Evolutionary conservation across 2,329 filamentous ascomycete species (phyloP), one percentile per base, ranked within the genome.

Genomic region (Nigrograna mackinnonii): DNA sequence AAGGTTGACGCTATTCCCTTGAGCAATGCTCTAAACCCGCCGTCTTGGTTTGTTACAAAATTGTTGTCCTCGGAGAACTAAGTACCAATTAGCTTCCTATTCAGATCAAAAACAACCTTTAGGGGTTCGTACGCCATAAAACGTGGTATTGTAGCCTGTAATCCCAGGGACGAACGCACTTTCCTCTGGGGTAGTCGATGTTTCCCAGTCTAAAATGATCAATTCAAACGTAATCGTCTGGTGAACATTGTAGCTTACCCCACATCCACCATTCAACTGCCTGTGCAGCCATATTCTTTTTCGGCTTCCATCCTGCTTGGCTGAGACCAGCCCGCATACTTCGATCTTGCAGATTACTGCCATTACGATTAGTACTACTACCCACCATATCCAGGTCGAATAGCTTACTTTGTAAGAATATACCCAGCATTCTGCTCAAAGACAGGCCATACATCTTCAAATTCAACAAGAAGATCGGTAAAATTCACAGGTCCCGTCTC

Each of bases 61-160:
- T 84, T 81, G 59, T 84, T 85, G 14, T 76, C 75, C 13, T 82
- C 75, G n/a, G 76, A 77, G 62, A 77, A 86, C 44, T 83, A 77
- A n/a, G n/a, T n/a, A n/a, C n/a, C n/a, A n/a, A n/a, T n/a, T n/a
- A n/a, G n/a, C n/a, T n/a, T n/a, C n/a, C n/a, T n/a, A n/a, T n/a
- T n/a, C n/a, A n/a, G n/a, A n/a, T n/a, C n/a, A n/a, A n/a, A n/a
- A n/a, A n/a, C n/a, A n/a, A n/a, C n/a, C n/a, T n/a, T n/a, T n/a
- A n/a, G n/a, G n/a, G n/a, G n/a, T n/a, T n/a, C n/a, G n/a, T n/a
- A n/a, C n/a, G n/a, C n/a, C n/a, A 46, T 83, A 77, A 52, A 82
- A 85, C 0, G 82, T 84, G 6, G 82, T 66, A 54, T 87, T 87
- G 33, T 79, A 74, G 2, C 72, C 77, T 0, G 79, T 74, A 12